Percentiles rank a stretch among this genome's conserved stretches.
Evolutionary conservation across 2,329 filamentous ascomycete genomes (phyloP).

Genomic region (Nothophaeocryptopus gaeumannii): DNA sequence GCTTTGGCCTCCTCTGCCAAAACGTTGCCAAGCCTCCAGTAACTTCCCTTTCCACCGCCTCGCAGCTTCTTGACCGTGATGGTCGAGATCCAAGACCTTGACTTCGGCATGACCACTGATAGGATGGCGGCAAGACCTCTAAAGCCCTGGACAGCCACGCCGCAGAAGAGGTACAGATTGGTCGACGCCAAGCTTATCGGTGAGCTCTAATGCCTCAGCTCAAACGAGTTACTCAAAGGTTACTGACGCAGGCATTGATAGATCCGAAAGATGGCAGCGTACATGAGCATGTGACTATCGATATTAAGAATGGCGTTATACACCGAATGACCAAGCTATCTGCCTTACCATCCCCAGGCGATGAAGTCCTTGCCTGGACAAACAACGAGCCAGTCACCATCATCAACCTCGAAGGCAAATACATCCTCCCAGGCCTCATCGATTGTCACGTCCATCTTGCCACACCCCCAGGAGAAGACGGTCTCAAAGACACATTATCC

Average conservation of each 20-base stretch:
- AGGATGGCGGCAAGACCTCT: slow-evolving; percentile 11
- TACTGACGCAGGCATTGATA: background rate
- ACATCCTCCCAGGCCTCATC: slow-evolving; percentile 51
- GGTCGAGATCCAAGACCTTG: background rate
- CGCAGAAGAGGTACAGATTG: slow-evolving; percentile 22
- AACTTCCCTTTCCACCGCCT: too few species aligned
- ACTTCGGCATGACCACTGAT: slow-evolving; percentile 2
- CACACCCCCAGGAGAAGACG: slow-evolving; percentile 44
- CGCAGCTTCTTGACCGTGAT: too few species aligned
- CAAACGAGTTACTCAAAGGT: background rate
- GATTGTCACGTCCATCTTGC: slow-evolving; percentile 52
- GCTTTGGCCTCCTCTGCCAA: too few species aligned
- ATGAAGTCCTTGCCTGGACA: slow-evolving; percentile 32
- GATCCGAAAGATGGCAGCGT: slow-evolving; percentile 34
- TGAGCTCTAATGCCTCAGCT: background rate
- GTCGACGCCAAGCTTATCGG: slow-evolving; percentile 26
- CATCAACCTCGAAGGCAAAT: slow-evolving; percentile 46
- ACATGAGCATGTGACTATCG: slow-evolving; percentile 32
- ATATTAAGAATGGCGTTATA: slow-evolving; percentile 30
- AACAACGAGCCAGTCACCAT: slow-evolving; percentile 25
- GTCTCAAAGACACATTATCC: slow-evolving; percentile 37
- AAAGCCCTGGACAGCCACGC: slow-evolving; percentile 25
- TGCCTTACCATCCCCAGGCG: slow-evolving; percentile 23
- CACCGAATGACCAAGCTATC: slow-evolving; percentile 32
- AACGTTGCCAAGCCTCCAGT: too few species aligned